Conservation (phyloP, 2,329 filamentous ascomycete species). For the Colletotrichum limetticola region DNA sequence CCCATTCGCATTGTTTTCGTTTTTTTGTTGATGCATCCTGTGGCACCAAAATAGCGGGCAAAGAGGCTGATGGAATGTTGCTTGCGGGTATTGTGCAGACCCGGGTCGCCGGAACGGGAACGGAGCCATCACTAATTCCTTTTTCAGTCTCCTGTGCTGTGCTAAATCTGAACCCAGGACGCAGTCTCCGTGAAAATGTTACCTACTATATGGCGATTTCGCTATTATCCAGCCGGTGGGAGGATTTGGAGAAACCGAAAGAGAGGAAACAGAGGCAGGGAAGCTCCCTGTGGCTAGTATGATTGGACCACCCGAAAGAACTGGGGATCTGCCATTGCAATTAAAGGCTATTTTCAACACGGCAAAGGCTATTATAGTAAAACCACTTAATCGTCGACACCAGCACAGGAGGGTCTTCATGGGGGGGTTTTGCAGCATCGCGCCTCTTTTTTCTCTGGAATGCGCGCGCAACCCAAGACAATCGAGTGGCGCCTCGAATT, state of each 20-base stretch:
- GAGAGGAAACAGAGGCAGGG: background rate
- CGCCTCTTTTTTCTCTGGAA: background rate
- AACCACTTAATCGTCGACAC: background rate
- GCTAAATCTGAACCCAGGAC: background rate
- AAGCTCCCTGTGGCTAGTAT: background rate
- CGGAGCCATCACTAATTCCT: background rate
- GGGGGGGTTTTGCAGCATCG: background rate
- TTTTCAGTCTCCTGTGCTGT: background rate
- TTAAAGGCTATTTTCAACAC: background rate
- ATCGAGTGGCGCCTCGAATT: background rate
- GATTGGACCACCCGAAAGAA: background rate
- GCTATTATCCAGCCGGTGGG: background rate
- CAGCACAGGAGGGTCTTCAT: background rate
- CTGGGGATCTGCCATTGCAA: background rate
- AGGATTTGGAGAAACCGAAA: background rate
- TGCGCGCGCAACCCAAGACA: background rate
- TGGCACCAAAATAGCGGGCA: background rate
- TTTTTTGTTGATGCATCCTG: background rate
- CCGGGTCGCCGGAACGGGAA: background rate
- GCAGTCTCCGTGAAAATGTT: background rate
- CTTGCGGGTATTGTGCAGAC: background rate
- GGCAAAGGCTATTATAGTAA: background rate
- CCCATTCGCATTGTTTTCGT: background rate
- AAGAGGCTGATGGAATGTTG: background rate
- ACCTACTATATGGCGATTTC: too few species aligned